Percentiles rank a stretch among this genome's conserved stretches.
These are phyloP conservation scores for Phytophthora kernoviae DNA, from an alignment of 352 stramenopile genomes.

Conservation along the genomic window DNA sequence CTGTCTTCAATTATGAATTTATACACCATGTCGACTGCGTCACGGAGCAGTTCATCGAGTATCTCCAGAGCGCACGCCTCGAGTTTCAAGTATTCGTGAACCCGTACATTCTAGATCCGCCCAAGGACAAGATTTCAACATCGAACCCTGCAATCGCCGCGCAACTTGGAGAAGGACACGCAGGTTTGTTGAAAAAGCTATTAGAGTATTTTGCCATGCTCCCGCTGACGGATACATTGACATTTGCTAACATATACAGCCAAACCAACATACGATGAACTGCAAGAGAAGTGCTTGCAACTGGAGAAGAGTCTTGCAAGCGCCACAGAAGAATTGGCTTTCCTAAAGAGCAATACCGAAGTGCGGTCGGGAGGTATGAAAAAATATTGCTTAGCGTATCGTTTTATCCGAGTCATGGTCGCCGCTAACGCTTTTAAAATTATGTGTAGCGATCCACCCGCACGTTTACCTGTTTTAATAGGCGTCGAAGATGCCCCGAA, in stretches of 20 bases:
- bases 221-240: slow-evolving; percentile 2
- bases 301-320: slow-evolving; percentile 50
- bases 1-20: slow-evolving; percentile 90
- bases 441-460: slow-evolving; percentile 45
- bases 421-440: background rate
- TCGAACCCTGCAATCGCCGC: slow-evolving; percentile 73
- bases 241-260: slow-evolving; percentile 17
- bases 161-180: slow-evolving; percentile 52
- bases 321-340: slow-evolving; percentile 49
- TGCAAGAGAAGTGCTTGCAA: slow-evolving; percentile 57
- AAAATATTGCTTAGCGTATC: no score
- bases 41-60: slow-evolving; percentile 88
- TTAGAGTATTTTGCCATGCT: background rate
- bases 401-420: no score
- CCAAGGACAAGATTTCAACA: slow-evolving; percentile 84
- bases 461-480: slow-evolving; percentile 11
- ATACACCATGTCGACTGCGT: slow-evolving; percentile 89
- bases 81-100: slow-evolving; percentile 92
- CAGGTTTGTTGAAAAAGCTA: slow-evolving; percentile 27
- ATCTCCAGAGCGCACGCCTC: slow-evolving; percentile 77
- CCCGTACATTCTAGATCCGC: slow-evolving; percentile 85
- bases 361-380: slow-evolving; percentile 53
- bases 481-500: slow-evolving; percentile 2
- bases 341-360: slow-evolving; percentile 59
- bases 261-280: slow-evolving; percentile 55